Evolutionary conservation across 2,329 filamentous ascomycete genomes (phyloP), one percentile per base, ranked within the genome.

Genomic region (Colletotrichum musicola): DNA sequence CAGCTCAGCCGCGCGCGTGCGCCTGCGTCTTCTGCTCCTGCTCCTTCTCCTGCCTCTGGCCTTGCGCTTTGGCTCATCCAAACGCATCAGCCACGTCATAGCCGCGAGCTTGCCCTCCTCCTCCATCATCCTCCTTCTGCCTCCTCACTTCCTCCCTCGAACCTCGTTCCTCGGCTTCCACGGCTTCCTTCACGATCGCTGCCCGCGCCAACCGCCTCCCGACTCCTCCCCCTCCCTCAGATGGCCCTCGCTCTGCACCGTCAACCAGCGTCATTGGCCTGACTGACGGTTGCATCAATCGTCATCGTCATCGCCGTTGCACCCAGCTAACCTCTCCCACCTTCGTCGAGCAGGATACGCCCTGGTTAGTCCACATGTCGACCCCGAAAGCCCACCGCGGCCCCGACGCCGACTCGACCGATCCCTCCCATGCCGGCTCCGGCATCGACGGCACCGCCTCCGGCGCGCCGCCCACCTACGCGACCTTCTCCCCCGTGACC

Each of bases 401-500:
- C 75, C 77, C 63, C 56, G 65, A 72, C 71, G 71, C 78, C 75
- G 74, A 76, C 71, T 70, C 73, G 76, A 73, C 68, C 71, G 72
- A 75, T 68, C 75, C 74, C 72, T 74, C 72, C 76, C 73, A 78
- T 74, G 75, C 80, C 71, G 68, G 77, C 66, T 75, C 79, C 64
- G 65, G 65, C 71, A 71, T 72, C 76, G 73, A 78, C 75, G 75
- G 80, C 71, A 70, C 77, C 64, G 75, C 79, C 62, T 78, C 77
- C 71, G 80, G 80, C 72, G 81, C 82, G 35, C 86, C 85, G 58
- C 92, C 94, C 54, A 98, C 95, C 53, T 90, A 93, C 77, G 96
- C 96, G 72, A 88, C 93, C 75, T 99, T 99, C 83, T 96, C 95
- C 5, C 95, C 96, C 38, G 88, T 91, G 22, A 93, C 92, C 22